Conservation (phyloP, 2,329 filamentous ascomycete genomes). For the Albophoma yamanashiensis region DNA sequence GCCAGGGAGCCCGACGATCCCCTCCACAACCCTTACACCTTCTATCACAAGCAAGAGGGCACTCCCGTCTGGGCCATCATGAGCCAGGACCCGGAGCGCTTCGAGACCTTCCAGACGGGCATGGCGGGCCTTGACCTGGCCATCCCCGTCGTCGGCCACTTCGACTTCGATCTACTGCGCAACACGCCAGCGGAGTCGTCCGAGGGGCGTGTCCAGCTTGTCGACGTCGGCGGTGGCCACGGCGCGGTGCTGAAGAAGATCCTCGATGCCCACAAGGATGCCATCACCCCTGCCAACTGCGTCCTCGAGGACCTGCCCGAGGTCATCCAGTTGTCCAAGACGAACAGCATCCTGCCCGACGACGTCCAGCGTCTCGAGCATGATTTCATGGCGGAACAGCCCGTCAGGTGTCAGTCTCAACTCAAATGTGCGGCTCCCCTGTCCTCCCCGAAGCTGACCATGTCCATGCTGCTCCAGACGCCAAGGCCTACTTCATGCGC, state of each 20-base stretch:
- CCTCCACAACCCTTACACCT: constrained; percentile 18
- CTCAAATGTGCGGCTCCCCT: neutral
- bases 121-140: constrained; percentile 21
- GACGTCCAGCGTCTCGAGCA: constrained; percentile 13
- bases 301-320: constrained; percentile 16
- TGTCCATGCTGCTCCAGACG: constrained; percentile 9
- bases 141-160: constrained; percentile 19
- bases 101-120: constrained; percentile 17
- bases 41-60: constrained; percentile 19
- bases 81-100: constrained; percentile 16
- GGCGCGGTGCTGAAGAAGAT: constrained; percentile 18
- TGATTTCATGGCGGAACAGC: constrained; percentile 19
- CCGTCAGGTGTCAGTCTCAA: constrained; percentile 14
- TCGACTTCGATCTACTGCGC: constrained; percentile 16
- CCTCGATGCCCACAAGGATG: constrained; percentile 14
- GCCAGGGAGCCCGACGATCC: constrained; percentile 17
- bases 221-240: constrained; percentile 20
- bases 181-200: constrained; percentile 9
- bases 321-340: constrained; percentile 13
- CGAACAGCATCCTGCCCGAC: constrained; percentile 7
- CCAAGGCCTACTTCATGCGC: constrained; percentile 23
- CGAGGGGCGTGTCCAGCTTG: constrained; percentile 12
- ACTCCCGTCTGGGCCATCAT: constrained; percentile 22
- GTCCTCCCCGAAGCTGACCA: neutral
- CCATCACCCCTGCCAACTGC: constrained; percentile 11